Percentiles rank a stretch among this genome's conserved stretches.
phyloP scores from a whole-genome alignment of 306 rosid genomes.

The Senna siamea region DNA sequence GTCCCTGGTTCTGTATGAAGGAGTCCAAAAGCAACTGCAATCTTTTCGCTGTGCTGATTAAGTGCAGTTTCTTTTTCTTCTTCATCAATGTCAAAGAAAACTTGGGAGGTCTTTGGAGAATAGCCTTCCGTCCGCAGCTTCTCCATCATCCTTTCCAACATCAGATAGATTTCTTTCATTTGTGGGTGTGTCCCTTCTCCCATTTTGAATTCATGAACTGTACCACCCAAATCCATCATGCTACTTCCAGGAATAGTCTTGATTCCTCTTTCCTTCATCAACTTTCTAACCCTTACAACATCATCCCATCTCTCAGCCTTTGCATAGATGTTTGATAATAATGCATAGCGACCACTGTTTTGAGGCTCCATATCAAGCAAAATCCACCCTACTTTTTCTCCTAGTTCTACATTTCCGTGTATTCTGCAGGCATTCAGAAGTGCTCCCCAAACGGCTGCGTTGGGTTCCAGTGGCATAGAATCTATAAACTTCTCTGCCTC shows the following conservation, averaged over 20 bases:
- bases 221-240: constrained; percentile 52
- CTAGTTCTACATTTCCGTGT: constrained; percentile 56
- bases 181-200: constrained; percentile 62
- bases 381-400: constrained; percentile 56
- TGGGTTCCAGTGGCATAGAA: constrained; percentile 57
- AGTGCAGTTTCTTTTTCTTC: constrained; percentile 68
- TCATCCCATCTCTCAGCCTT: constrained; percentile 61
- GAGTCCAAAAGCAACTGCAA: constrained; percentile 68
- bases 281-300: constrained; percentile 48
- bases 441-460: constrained; percentile 67
- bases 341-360: constrained; percentile 61
- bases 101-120: constrained; percentile 55
- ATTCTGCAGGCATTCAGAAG: constrained; percentile 64
- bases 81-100: constrained; percentile 56
- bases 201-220: constrained; percentile 62
- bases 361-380: constrained; percentile 59
- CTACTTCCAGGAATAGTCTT: constrained; percentile 60
- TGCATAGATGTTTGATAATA: constrained; percentile 67
- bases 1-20: constrained; percentile 57
- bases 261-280: constrained; percentile 66
- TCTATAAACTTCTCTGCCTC: constrained; percentile 61
- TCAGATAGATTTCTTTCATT: constrained; percentile 48
- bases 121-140: constrained; percentile 55
- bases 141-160: constrained; percentile 48
- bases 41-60: constrained; percentile 59